Base-by-base conservation (phyloP, 2,329 filamentous ascomycete genomes). In the Diaporthe humulicola region DNA sequence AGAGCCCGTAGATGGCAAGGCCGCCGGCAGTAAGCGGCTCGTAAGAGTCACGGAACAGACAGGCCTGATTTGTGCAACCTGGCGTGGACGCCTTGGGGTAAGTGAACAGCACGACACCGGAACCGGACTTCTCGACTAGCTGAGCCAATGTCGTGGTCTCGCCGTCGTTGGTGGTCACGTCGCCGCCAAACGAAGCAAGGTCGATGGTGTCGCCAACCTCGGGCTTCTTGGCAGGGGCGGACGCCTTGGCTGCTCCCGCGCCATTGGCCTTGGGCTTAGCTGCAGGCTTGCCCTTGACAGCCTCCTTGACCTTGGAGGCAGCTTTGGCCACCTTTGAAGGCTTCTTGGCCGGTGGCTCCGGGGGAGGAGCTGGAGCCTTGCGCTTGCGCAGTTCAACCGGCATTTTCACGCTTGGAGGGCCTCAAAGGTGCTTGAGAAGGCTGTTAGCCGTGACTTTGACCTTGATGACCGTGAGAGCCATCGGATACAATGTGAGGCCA, bases 1-100 rank as follows among this genome's bases (percentile, higher is more conserved):
- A 97, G 69, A 99, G 92, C 73, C 97, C 97, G 83, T 95, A 98
- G 85, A 99, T 95, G 81, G 92, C 89, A 75, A 98, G 91, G 12
- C 96, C 96, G 73, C 91, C 93, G 38, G 91, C 89, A 15, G 93
- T 96, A 72, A 98, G 89, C 69, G 92, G 87, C 61, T 89, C 86
- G 86, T 98, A 95, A 33, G 91, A 89, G 88, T 98, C 96, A 81
- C 97, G 93, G 90, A 99, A 98, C 79, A 96, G 88, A 86, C 96
- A 98, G 77, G 90, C 97, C 89, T 99, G 97, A 75, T 89, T 97
- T 73, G 95, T 98, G 89, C 96, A 98, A 77, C 96, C 96, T 50
- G 95, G 95, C 30, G 97, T 99, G 38, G 94, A 97, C 17, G 97
- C 97, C 86, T 94, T 97, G 75, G 97, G 97, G 82, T 98, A 98